Conservation (phyloP, 192 early-diverging fungal species). For the Dissophora globulifera region DNA sequence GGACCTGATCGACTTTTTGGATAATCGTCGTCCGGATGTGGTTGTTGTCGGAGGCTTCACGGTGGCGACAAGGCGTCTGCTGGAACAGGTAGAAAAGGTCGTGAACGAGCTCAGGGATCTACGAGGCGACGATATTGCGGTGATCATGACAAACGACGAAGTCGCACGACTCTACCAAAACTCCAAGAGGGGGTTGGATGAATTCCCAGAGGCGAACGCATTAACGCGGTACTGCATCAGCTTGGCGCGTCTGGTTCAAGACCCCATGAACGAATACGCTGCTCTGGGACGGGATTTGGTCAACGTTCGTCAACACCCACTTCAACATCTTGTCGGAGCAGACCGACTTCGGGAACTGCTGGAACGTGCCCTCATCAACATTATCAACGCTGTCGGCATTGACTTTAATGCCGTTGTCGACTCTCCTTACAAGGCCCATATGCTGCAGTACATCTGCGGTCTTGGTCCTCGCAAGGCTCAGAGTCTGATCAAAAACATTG, state of each 20-base stretch:
- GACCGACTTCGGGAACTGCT: conserved; percentile 72
- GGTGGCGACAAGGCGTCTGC: conserved; percentile 77
- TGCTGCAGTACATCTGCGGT: conserved; percentile 92
- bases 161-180: conserved; percentile 88
- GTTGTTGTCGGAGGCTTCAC: conserved; percentile 86
- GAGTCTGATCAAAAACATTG: conserved; percentile 74
- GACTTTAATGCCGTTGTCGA: conserved; percentile 86
- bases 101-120: conserved; percentile 62
- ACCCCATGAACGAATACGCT: conserved; percentile 84
- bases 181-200: conserved; percentile 71
- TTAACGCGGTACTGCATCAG: conserved; percentile 89
- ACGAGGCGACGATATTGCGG: conserved; percentile 59
- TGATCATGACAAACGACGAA: conserved; percentile 89
- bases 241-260: conserved; percentile 86
- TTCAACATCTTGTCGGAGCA: conserved; percentile 74
- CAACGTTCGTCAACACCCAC: conserved; percentile 77
- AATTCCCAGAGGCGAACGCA: conserved; percentile 74
- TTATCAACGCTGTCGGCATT: conserved; percentile 86
- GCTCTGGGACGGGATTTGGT: conserved; percentile 72
- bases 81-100: conserved; percentile 70
- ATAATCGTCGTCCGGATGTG: conserved; percentile 74
- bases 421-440: conserved; percentile 70
- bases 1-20: conserved; percentile 67
- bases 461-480: conserved; percentile 94
- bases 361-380: conserved; percentile 90